Evolutionary conservation across 2,329 filamentous ascomycete species (phyloP).

Genomic region (Colletotrichum sp.): DNA sequence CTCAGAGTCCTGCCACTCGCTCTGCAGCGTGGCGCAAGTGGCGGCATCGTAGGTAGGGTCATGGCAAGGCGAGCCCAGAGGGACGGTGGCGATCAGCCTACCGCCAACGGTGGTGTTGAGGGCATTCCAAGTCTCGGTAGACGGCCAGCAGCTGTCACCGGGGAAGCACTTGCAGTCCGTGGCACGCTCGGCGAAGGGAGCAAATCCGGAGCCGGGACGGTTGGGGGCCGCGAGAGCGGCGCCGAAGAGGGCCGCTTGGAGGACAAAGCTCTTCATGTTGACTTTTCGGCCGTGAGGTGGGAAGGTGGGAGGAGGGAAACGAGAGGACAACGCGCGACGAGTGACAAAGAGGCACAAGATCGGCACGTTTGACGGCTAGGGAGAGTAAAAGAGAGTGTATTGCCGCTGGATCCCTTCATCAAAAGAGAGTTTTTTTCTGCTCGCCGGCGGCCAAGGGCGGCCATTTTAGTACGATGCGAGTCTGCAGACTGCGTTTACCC

Average conservation of each 20-base stretch:
- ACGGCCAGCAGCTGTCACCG: slow-evolving; percentile 55
- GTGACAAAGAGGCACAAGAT: not conserved
- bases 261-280: slow-evolving; percentile 17
- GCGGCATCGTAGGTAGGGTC: slow-evolving; percentile 46
- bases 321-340: not conserved
- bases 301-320: not conserved
- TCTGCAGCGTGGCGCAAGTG: slow-evolving; percentile 45
- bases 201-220: not conserved
- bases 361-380: not conserved
- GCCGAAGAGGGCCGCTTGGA: slow-evolving; percentile 2
- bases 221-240: slow-evolving; percentile 7
- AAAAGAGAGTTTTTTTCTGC: not conserved
- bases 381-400: not conserved
- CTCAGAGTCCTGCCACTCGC: slow-evolving; percentile 48
- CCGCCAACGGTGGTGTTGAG: slow-evolving; percentile 56
- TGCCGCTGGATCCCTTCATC: not conserved
- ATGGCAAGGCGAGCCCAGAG: slow-evolving; percentile 52
- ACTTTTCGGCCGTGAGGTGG: not conserved
- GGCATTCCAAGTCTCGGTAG: slow-evolving; percentile 39
- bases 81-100: slow-evolving; percentile 50
- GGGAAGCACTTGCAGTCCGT: slow-evolving; percentile 50
- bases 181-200: slow-evolving; percentile 34
- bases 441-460: not conserved
- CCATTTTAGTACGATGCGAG: slow-evolving; percentile 9
- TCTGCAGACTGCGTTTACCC: not conserved